Evolutionary conservation across 345 rosid species (phyloP), one percentile per base, ranked within the genome.

Genomic region (Salix koriyanagi): DNA sequence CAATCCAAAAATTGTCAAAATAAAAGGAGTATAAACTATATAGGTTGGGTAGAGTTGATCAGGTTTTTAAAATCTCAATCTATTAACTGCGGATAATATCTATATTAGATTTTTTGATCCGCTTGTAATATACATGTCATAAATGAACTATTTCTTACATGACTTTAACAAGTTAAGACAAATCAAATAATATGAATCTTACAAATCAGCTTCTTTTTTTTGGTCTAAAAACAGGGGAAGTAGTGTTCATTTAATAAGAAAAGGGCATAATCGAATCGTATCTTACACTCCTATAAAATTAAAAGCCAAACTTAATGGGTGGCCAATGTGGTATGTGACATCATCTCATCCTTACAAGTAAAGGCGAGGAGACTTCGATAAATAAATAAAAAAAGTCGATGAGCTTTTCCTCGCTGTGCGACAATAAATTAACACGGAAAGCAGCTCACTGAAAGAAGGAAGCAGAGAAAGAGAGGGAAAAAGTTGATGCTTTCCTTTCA

Each of bases 401-500:
- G 69, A 80, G 69, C 79, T 80, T 80, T 79, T 66, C 19, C 16
- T 64, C 73, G 56, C 72, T 32, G 4, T 28, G 19, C 1, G 19
- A 36, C 73, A 79, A 10, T 69, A 69, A 69, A 74, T 74, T 23
- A 37, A 67, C 58, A 9, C 16, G 14, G 36, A 19, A 56, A 10
- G 16, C 3, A 48, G 65, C 65, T 2, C 15, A 8, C 11, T 25
- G 60, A 26, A 46, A 26, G 36, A 6, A 19, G 30, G 36, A 37
- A 10, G n/a, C 19, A 25, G 25, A 7, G 3, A 10, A 32, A 37
- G 19, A 36, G 28, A 32, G 11, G 6, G 25, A 41, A 71, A 54
- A 65, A 2, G 14, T 28, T 73, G 81, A 77, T 73, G 81, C 77
- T 79, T 79, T 58, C 77, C 77, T 79, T 79, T 58, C 77, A 60